These are phyloP conservation scores for Leishmania martiniquensis DNA, from an alignment of 208 protist genomes.

Conservation along the genomic window DNA sequence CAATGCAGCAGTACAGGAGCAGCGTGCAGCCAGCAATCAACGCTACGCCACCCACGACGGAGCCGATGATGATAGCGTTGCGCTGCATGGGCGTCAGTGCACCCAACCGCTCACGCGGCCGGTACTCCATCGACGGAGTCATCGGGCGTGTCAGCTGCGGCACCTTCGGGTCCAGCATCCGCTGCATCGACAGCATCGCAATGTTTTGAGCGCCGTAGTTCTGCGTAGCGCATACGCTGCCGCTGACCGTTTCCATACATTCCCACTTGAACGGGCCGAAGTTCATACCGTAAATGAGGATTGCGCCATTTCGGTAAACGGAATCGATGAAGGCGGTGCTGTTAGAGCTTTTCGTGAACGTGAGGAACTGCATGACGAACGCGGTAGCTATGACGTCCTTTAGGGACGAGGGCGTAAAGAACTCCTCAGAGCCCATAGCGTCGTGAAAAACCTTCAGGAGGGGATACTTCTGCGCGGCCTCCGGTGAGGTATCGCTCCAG, in stretches of 20 bases:
- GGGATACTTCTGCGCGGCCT: too few relatives aligned
- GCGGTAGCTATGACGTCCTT: too few relatives aligned
- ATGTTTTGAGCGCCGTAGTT: conserved; percentile 63
- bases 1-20: conserved; percentile 8
- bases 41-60: conserved; percentile 4
- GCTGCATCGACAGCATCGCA: conserved; percentile 24
- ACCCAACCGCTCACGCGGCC: background rate
- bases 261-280: conserved; percentile 6
- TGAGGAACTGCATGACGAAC: too few relatives aligned
- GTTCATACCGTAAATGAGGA: background rate
- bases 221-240: conserved; percentile 9
- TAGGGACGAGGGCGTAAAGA: too few relatives aligned
- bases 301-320: background rate
- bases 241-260: background rate
- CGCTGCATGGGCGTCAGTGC: conserved; percentile 26
- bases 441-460: too few relatives aligned
- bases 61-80: conserved; percentile 36
- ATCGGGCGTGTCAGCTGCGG: conserved; percentile 4
- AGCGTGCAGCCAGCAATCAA: conserved; percentile 1
- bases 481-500: conserved; percentile 40
- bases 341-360: too few relatives aligned
- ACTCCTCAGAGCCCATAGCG: too few relatives aligned
- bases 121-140: conserved; percentile 51
- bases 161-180: conserved; percentile 21
- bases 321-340: too few relatives aligned